These are phyloP conservation scores for Cyclospora cayetanensis DNA, from an alignment of 169 alveolate species.

Conservation along the genomic window DNA sequence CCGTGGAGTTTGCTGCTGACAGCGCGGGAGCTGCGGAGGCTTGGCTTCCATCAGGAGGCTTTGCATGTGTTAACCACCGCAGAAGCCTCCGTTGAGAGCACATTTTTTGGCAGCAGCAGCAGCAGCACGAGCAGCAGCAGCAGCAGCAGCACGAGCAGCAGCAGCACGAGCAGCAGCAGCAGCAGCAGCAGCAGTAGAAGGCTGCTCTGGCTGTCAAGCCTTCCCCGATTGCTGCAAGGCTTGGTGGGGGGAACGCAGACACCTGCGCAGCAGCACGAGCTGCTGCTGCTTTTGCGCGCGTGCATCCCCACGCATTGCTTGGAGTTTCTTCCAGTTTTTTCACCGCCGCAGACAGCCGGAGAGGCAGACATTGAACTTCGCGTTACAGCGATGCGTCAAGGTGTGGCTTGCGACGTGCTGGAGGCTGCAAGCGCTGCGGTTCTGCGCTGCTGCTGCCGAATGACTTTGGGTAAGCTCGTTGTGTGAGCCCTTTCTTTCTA, in stretches of 20 bases:
- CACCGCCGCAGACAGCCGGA: too few species aligned
- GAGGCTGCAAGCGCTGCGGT: not conserved
- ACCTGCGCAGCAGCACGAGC: not conserved
- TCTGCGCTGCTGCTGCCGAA: not conserved
- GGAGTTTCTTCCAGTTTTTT: too few species aligned
- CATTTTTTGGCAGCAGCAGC: too few species aligned
- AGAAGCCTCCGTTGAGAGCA: not conserved
- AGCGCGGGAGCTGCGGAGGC: not conserved
- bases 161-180: constrained; percentile 4
- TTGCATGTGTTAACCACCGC: not conserved
- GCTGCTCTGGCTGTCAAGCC: not conserved
- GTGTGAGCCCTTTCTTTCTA: too few species aligned
- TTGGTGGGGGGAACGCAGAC: not conserved
- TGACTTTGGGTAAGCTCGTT: not conserved
- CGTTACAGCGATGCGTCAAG: too few species aligned
- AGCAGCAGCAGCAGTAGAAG: not conserved
- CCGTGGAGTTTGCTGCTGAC: not conserved
- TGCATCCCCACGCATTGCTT: not conserved
- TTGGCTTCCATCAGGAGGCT: not conserved
- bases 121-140: not conserved
- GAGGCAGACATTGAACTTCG: too few species aligned
- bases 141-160: not conserved
- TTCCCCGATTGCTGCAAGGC: not conserved
- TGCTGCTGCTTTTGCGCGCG: not conserved
- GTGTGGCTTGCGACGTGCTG: not conserved